Evolutionary conservation across 371 early-diverging fungal genomes (phyloP), one percentile per base, ranked within the genome.

Genomic region (Batkoa obscura): DNA sequence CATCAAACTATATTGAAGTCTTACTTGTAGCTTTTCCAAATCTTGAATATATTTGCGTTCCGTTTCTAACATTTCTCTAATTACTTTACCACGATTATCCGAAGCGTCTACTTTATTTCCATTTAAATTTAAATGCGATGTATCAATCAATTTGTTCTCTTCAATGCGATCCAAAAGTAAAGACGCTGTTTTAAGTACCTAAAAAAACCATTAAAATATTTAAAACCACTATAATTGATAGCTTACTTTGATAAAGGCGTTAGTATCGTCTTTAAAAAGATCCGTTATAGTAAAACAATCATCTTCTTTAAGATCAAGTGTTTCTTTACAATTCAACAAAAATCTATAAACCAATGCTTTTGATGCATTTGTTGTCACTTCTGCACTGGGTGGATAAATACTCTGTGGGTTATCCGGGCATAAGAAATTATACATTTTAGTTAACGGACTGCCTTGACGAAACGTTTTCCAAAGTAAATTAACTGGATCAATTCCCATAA

Each of bases 41-140:
- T 90, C 89, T 45, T 78, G 74, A 10, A 93, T 86, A 72, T 91
- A 95, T 63, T 76, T 83, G n/a, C 94, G 75, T 68, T 97, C 98
- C 1, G 96, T 94, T 62, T 88, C 86, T 34, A 97, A 67, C 38
- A 95, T 65, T 69, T 97, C 98, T 35, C 76, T 68, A 31, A 97
- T 78, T 30, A 90, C 76, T 62, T 83, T 81, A 60, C 88, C 84
- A 34, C 91, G 81, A 68, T 88, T 83, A 66, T 84, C 80, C 59
- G 74, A 79, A 23, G 87, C 82, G 34, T 72, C 75, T 57, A 70
- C 73, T 6, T 74, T 72, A 58, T 68, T 68, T 60, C 79, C 68
- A 61, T 72, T 70, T 41, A 68, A 59, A n/a, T 67, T 72, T 33
- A 67, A 65, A 39, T 47, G 10, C 10, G 60, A 49, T 4, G 66